Evolutionary conservation across 176 grass and related monocot genomes (phyloP), one percentile per base, ranked within the genome.

Genomic region (Aegilops speltoides): DNA sequence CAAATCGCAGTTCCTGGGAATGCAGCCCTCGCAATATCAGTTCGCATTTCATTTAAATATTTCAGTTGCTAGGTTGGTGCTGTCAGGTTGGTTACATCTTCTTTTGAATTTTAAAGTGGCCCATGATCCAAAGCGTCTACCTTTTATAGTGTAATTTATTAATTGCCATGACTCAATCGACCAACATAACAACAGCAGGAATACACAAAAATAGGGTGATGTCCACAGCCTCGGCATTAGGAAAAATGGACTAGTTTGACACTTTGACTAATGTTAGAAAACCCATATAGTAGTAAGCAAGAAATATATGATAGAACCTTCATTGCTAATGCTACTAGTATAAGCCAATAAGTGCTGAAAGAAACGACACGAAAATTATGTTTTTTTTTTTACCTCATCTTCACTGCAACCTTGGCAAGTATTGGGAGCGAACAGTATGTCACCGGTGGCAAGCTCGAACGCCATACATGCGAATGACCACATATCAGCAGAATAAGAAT

Each of bases 401-500:
- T 94, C 96, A 3, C 80, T 98, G 62, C 89, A 92, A 73, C 90
- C 78, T 67, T 91, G 82, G n/a, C 91, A 83, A 67, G 40, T 36
- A 25, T 84, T 98, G n/a, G 96, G 96, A 40, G 88, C 50, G 86
- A 98, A 98, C 11, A 98, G 76, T 62, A 93, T 73, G 25, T 98
- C 96, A 33, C 96, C 96, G 33, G 96, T 95, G 41, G 93, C 96
- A 90, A 98, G 91, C 84, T 98, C 96, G 92, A 94, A 98, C 60
- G 89, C 86, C 48, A 98, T 66, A 75, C 96, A 98, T 34, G 89
- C 96, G 86, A 98, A 98, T 1, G 93, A 95, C 93, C 96, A 98
- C 73, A 98, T 90, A 79, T 98, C 96, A 11, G 89, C 89, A 17
- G 96, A 89, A 86, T 90, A 98, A 1, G 89, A 93, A 76, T 95